Base-by-base conservation (phyloP, 306 rosid genomes). In the Pyrus pyrifolia region DNA sequence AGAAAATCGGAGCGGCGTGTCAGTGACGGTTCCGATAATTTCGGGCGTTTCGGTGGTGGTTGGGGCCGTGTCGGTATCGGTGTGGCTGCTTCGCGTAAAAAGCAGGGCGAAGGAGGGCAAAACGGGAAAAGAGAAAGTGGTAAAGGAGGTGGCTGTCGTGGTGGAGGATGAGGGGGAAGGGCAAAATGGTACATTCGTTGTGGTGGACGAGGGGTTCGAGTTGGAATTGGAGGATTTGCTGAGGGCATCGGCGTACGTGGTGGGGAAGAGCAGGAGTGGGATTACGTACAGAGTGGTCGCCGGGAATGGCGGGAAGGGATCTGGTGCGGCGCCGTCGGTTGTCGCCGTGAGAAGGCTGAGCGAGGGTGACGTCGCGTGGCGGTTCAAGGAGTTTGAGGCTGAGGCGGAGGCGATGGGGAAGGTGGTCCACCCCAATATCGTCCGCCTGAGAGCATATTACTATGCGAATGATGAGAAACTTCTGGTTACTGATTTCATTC, bases 241-340 rank as follows among this genome's bases (percentile, higher is more conserved):
- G 62, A 87, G 97, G 81, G 97, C 96, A 4, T 92, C 97, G 23
- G 97, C 96, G 6, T 92, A 92, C 86, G 93, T 92, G 74, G 89
- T 92, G 78, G 97, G 97, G 70, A 92, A 92, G 80, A 88, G 93
- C 27, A 80, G 89, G 85, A 87, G 89, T 70, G 96, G 97, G 63
- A 92, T 92, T 5, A 88, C 90, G 51, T 92, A 90, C 68, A 85
- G 85, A 76, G 97, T 92, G 22, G 93, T 90, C 58, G 96, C 90
- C 2, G 80, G 80, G 29, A 2, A 3, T 11, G 63, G 30, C 1
- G 91, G 88, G 46, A 79, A 77, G 67, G 88, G 84, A 66, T 67
- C 86, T 0, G 75, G 87, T 59, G 72, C 73, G 79, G 72, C 85
- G 69, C 83, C 89, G 5, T 80, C 85, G 0, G 86, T 81, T 52